Conservation (phyloP, 495 filamentous ascomycete species). For the Darksidea phi region DNA sequence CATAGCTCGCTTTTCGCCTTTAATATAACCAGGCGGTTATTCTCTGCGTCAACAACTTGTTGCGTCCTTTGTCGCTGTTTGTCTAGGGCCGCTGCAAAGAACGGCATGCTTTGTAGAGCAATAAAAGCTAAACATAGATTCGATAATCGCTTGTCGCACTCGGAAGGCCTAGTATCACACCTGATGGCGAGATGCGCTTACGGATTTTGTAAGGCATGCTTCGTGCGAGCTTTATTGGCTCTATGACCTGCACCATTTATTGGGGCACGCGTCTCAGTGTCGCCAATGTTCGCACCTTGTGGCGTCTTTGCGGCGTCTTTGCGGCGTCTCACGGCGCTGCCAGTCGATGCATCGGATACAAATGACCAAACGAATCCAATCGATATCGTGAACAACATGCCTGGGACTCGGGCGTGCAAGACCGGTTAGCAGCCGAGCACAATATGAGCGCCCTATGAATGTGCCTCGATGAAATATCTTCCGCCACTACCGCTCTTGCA, state of each 20-base stretch:
- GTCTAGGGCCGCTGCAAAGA: not conserved
- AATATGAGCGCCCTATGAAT: no score
- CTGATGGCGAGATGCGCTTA: not conserved
- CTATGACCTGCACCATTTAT: slow-evolving; percentile 1
- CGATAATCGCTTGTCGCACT: not conserved
- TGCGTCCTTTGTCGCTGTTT: not conserved
- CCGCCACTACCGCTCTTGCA: no score
- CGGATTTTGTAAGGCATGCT: not conserved
- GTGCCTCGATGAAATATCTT: no score
- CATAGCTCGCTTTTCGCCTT: not conserved
- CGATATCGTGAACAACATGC: no score
- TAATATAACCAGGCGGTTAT: not conserved
- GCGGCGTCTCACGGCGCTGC: not conserved
- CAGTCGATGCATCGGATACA: not conserved
- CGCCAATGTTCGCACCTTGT: not conserved
- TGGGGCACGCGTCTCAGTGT: not conserved
- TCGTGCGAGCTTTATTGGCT: slow-evolving; percentile 7
- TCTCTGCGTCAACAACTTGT: not conserved
- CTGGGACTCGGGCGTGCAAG: no score
- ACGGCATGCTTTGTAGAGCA: not conserved
- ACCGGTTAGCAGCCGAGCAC: no score
- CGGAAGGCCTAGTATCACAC: slow-evolving; percentile 3
- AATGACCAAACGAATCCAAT: no score
- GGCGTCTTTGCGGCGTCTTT: not conserved
- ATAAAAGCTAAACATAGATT: not conserved